Base-by-base conservation (phyloP, 768 basidiomycete species). In the Tricholoma saponaceum region DNA sequence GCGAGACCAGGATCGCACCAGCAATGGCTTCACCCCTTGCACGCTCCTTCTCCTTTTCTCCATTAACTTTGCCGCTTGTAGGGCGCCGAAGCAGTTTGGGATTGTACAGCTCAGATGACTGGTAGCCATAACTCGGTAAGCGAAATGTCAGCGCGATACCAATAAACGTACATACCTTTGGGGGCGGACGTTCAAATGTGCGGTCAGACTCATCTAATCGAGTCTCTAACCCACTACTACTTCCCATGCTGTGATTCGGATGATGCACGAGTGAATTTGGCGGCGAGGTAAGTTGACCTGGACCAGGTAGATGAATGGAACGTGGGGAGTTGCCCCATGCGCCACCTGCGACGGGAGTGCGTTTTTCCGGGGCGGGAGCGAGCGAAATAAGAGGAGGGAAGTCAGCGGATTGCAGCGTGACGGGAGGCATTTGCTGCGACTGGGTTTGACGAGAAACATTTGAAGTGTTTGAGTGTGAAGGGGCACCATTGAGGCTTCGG, bases 301-400 rank as follows among this genome's bases (percentile, higher is more conserved):
- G 67, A 23, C 62, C 69, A 49, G 74, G 74, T 58, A 76, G 70
- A 43, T 89, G 77, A 58, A 83, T 76, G 20, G 85, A 76, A 13
- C 85, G 76, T 20, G 74, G 72, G 23, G 82, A 69, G 60, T 85
- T 86, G 20, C 80, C 83, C 90, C 90, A 92, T 22, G 86, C 90
- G 23, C 90, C 89, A 26, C 76, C 75, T 5, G 80, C 80, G 1
- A 75, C 72, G 3, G 85, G 84, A 5, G 75, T 66, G 46, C 81
- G 81, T 63, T 79, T 83, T 69, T 86, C 85, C 18, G 70, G 66
- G 26, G 70, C 69, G 20, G 75, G 66, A 5, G 70, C 74, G 41
- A 70, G 67, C 9, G 82, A 73, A 10, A 79, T 79, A 44, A 90
- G 72, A 9, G 89, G 89, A 5, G 89, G 89, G 61, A 90, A 90